Evolutionary conservation across 805 yeast genomes (phyloP).

Genomic region (Candida silvatica): DNA sequence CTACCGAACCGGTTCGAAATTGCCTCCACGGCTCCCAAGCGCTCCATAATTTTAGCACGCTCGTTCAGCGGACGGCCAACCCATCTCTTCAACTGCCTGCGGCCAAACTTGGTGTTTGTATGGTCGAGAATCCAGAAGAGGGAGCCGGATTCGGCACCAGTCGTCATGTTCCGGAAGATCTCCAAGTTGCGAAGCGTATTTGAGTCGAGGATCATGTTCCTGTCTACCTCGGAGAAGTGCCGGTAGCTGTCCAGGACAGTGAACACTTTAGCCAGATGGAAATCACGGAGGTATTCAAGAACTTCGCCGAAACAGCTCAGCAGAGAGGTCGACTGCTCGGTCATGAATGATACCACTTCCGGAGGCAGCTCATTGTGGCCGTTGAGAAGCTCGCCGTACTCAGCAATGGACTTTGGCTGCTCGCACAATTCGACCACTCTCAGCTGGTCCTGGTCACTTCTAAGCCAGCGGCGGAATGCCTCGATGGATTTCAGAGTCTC

Average conservation of each 20-base stretch:
- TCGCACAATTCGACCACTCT: neutral
- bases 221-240: slow-evolving; percentile 38
- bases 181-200: slow-evolving; percentile 68
- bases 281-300: slow-evolving; percentile 50
- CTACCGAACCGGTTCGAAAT: slow-evolving; percentile 31
- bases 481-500: slow-evolving; percentile 22
- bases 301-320: slow-evolving; percentile 33
- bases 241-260: slow-evolving; percentile 39
- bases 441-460: neutral
- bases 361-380: slow-evolving; percentile 3
- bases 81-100: slow-evolving; percentile 63
- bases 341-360: slow-evolving; percentile 11
- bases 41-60: slow-evolving; percentile 41
- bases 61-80: slow-evolving; percentile 60
- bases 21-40: slow-evolving; percentile 55
- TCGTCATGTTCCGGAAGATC: slow-evolving; percentile 59
- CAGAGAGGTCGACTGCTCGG: slow-evolving; percentile 7
- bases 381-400: slow-evolving; percentile 1
- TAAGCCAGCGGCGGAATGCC: neutral
- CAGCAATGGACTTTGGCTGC: slow-evolving; percentile 5
- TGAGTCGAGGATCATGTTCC: slow-evolving; percentile 51
- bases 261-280: slow-evolving; percentile 50
- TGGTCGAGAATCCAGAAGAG: slow-evolving; percentile 75
- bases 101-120: slow-evolving; percentile 73
- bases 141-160: slow-evolving; percentile 52